Evolutionary conservation across 225 moss, liverwort and hornwort genomes (phyloP).

Genomic region (Lunularia cruciata): DNA sequence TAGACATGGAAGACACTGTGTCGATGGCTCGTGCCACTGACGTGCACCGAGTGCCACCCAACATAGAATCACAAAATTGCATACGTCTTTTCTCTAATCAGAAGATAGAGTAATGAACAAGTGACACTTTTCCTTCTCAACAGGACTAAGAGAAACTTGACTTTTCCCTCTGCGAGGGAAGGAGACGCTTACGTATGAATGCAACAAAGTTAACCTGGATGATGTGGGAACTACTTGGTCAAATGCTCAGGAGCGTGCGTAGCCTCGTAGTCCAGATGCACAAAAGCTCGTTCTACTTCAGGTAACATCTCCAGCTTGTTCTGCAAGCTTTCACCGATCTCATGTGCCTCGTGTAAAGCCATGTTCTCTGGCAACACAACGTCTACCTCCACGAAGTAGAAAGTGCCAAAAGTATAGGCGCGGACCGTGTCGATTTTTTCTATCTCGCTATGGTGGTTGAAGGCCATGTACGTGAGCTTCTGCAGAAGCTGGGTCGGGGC

Average conservation of each 20-base stretch:
- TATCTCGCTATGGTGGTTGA: conserved; percentile 60
- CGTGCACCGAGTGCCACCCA: no score
- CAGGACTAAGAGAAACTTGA: no score
- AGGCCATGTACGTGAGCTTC: conserved; percentile 67
- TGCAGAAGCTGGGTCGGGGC: conserved; percentile 58
- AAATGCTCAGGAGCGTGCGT: conserved; percentile 66
- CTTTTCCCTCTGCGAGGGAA: no score
- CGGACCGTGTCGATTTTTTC: conserved; percentile 61
- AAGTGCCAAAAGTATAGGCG: conserved; percentile 59
- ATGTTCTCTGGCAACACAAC: conserved; percentile 71
- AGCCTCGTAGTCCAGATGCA: conserved; percentile 74
- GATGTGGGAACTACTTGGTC: neutral
- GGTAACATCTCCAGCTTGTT: conserved; percentile 58
- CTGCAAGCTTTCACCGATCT: conserved; percentile 76
- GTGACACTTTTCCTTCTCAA: no score
- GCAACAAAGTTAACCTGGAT: no score
- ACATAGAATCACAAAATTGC: no score
- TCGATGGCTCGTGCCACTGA: no score
- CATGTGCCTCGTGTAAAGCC: conserved; percentile 66
- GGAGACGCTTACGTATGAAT: no score
- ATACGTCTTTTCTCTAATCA: no score
- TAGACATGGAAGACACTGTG: no score
- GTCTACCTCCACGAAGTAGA: conserved; percentile 83
- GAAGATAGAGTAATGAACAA: no score
- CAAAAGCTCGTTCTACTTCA: conserved; percentile 90